Percentiles rank a stretch among this genome's conserved stretches.
These are phyloP conservation scores for Trametopsis cervina DNA, from an alignment of 768 basidiomycete species.

Conservation along the genomic window DNA sequence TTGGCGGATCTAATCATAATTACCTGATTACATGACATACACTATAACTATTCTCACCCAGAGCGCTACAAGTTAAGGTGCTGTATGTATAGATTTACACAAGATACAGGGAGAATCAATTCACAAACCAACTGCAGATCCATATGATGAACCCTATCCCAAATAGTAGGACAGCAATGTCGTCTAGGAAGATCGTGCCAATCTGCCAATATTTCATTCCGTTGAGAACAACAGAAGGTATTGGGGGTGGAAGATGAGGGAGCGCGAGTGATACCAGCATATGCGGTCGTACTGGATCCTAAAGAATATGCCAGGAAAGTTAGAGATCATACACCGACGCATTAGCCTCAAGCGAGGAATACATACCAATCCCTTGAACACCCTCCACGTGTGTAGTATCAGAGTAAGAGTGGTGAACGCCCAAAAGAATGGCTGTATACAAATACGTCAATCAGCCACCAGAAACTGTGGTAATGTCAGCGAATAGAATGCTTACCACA, in stretches of 20 bases:
- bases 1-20: too few relatives aligned
- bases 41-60: neutral
- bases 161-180: conserved; percentile 63
- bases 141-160: conserved; percentile 50
- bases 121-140: conserved; percentile 20
- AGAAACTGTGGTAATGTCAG: neutral
- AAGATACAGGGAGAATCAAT: conserved; percentile 9
- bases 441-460: conserved; percentile 2
- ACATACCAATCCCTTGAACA: conserved; percentile 65
- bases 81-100: neutral
- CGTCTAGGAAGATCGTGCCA: conserved; percentile 61
- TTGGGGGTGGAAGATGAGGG: conserved; percentile 57
- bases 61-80: neutral
- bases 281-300: conserved; percentile 59
- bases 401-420: conserved; percentile 70
- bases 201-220: conserved; percentile 64
- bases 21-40: neutral
- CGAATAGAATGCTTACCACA: conserved; percentile 40
- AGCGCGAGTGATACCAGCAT: conserved; percentile 51
- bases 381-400: conserved; percentile 61
- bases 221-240: conserved; percentile 57
- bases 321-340: neutral
- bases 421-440: conserved; percentile 71
- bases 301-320: neutral
- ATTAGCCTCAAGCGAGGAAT: too few relatives aligned